Evolutionary conservation across 805 yeast genomes (phyloP), one percentile per base, ranked within the genome.

Genomic region (Suhomyces kilbournensis): DNA sequence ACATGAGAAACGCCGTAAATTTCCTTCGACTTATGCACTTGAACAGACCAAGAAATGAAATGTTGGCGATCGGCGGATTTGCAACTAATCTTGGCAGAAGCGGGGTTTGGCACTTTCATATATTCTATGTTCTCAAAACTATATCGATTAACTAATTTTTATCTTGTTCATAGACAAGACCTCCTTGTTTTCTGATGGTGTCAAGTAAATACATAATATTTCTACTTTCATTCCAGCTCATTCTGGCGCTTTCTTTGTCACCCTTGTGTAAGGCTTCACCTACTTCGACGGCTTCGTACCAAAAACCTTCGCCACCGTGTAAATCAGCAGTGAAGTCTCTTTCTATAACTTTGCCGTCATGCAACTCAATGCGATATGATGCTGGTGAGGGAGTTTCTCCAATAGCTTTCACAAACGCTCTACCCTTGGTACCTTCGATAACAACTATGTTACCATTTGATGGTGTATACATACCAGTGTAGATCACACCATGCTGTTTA

Each of bases 251-350:
- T 55, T 74, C 70, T 14, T 62, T 58, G 50, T 65, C 68, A 10
- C 81, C 81, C 14, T 62, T 66, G 5, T 60, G 50, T 40, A 82
- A 66, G 50, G 75, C 79, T 46, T 70, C 63, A 3, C 82, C 85
- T 28, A 75, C 76, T 4, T 79, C 83, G 57, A 80, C 77, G 1
- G 85, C 85, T 65, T 82, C 86, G 62, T 76, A 77, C 57, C 77
- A 78, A 61, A 81, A 77, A 0, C 87, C 87, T 46, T 68, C 62
- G 44, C 71, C 76, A 3, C 72, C 75, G 7, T 69, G 63, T 22
- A 68, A 63, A 50, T 72, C 75, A 39, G 68, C 50, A 5, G 14
- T 19, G 45, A 53, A 53, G 17, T 47, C 44, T 12, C 44, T 38
- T 25, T 51, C 54, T 2, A 47, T 19, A 7, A 47, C 50, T 25